Evolutionary conservation across 345 rosid species (phyloP).

Genomic region (Sonneratia alba): DNA sequence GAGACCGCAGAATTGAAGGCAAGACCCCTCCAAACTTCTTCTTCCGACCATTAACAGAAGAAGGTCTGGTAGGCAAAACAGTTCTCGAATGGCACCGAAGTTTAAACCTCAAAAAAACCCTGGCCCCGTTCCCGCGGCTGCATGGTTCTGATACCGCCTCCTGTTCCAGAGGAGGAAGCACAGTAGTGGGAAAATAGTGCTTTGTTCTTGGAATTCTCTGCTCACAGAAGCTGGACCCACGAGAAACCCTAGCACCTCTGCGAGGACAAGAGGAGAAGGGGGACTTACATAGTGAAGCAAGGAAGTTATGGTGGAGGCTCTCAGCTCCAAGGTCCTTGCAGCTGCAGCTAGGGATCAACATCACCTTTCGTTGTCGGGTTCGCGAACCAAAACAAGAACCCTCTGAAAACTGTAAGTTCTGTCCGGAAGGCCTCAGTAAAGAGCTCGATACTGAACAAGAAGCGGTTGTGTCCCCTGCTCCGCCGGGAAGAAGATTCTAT

Average conservation of each 20-base stretch:
- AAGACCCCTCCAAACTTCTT: constrained; percentile 45
- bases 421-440: background rate
- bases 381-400: background rate
- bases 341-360: constrained; percentile 28
- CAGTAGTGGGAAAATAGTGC: background rate
- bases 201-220: background rate
- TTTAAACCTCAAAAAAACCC: constrained; percentile 35
- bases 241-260: constrained; percentile 16
- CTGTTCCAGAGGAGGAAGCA: background rate
- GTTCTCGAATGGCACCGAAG: constrained; percentile 39
- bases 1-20: constrained; percentile 53
- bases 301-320: constrained; percentile 14
- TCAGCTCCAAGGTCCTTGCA: constrained; percentile 28
- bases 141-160: background rate
- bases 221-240: background rate
- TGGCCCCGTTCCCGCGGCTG: constrained; percentile 3
- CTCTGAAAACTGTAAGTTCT: background rate
- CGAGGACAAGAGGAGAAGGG: constrained; percentile 19
- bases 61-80: constrained; percentile 24
- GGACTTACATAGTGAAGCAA: constrained; percentile 27
- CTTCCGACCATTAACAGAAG: constrained; percentile 25
- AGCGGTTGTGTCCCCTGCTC: background rate
- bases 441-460: background rate
- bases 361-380: constrained; percentile 18
- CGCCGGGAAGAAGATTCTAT: background rate